Evolutionary conservation across 2,329 filamentous ascomycete species (phyloP).

Genomic region (Zymoseptoria crescenta): DNA sequence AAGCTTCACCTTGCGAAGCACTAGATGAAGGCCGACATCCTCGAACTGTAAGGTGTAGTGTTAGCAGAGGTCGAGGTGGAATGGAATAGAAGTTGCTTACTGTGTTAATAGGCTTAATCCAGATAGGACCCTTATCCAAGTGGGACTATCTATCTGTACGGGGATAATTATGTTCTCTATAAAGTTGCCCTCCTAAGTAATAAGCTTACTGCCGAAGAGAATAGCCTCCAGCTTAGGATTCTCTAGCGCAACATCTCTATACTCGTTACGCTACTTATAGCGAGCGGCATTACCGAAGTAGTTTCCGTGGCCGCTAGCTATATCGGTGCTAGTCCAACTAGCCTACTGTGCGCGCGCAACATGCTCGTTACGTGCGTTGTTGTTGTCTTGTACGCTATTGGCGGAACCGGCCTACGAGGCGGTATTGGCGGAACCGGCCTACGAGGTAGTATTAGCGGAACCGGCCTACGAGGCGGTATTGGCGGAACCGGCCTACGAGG

Average conservation of each 20-base stretch:
- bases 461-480: no score
- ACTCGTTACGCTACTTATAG: conserved; percentile 81
- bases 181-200: conserved; percentile 55
- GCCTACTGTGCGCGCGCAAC: conserved; percentile 11
- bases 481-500: no score
- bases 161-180: conserved; percentile 49
- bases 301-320: conserved; percentile 28
- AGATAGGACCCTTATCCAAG: no score
- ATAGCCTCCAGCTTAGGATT: conserved; percentile 62
- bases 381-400: background rate
- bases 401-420: background rate
- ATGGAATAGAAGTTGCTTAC: conserved; percentile 34
- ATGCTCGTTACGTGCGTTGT: background rate
- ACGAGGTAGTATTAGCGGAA: no score
- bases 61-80: conserved; percentile 1
- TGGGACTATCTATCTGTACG: conserved; percentile 44
- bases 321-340: conserved; percentile 23
- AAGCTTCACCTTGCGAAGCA: conserved; percentile 69
- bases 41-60: conserved; percentile 47
- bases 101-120: conserved; percentile 40
- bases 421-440: no score
- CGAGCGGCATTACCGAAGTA: conserved; percentile 51
- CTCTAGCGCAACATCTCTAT: conserved; percentile 72
- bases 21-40: conserved; percentile 75
- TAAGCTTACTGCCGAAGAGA: conserved; percentile 57